Conservation (phyloP, 23 red algal species). For the Chondrus crispus region DNA sequence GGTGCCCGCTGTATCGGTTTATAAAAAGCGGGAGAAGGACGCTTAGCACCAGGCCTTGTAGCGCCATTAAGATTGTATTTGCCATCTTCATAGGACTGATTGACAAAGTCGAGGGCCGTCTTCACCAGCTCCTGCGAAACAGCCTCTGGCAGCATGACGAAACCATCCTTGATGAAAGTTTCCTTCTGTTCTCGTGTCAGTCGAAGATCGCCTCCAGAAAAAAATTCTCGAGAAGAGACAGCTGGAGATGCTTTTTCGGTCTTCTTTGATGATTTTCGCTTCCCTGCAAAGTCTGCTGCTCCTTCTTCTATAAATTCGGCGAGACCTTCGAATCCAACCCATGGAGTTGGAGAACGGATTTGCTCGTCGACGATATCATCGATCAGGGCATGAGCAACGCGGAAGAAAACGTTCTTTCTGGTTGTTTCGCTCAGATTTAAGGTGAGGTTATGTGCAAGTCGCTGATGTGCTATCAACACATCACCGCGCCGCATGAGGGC, state of each 20-base stretch:
- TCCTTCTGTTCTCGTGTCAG: constrained; percentile 21
- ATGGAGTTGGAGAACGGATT: neutral
- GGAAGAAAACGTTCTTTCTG: constrained; percentile 29
- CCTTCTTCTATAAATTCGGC: neutral
- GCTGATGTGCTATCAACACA: constrained; percentile 35
- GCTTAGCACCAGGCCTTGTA: neutral
- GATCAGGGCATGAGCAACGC: neutral
- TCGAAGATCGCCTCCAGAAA: neutral
- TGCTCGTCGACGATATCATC: neutral
- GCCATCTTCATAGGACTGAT: neutral
- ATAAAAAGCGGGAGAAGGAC: neutral
- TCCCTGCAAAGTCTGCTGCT: neutral
- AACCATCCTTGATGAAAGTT: constrained; percentile 38
- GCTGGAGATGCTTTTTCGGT: no score
- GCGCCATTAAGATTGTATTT: constrained; percentile 1
- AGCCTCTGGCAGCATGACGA: constrained; percentile 1
- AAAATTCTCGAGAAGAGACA: no score
- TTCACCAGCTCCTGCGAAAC: neutral
- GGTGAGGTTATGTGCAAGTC: neutral
- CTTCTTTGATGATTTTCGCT: neutral
- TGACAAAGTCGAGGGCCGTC: constrained; percentile 4
- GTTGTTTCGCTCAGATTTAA: neutral
- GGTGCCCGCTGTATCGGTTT: neutral
- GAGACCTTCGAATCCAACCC: neutral
- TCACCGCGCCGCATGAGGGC: constrained; percentile 5